A percentile compares a stretch with the other conserved stretches of the same genome.
Evolutionary conservation across 140 eudicot species (phyloP).

Genomic region (Bidens hawaiensis): DNA sequence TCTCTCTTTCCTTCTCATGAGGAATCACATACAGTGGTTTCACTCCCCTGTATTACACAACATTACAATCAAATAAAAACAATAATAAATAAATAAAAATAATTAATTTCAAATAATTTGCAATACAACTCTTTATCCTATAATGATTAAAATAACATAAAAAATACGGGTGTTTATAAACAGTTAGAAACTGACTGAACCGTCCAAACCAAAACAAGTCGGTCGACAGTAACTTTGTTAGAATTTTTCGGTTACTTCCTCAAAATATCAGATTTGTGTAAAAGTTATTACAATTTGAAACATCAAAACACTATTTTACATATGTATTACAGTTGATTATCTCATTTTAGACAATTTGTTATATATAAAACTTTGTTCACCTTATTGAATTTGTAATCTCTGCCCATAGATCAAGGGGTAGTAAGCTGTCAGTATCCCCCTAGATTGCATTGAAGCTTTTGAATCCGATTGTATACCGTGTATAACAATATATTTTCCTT

Average conservation of each 20-base stretch:
- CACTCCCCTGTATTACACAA: conserved; percentile 59
- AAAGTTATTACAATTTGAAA: neutral
- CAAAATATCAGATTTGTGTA: neutral
- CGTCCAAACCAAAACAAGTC: neutral
- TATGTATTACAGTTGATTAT: neutral
- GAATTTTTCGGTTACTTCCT: no score
- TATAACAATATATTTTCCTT: conserved; percentile 79
- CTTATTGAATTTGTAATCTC: conserved; percentile 61
- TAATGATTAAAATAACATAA: neutral
- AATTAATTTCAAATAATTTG: neutral
- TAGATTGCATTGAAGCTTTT: conserved; percentile 90
- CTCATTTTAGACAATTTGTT: neutral
- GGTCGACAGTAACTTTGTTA: no score
- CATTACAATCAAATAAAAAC: conserved; percentile 18
- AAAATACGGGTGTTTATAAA: neutral
- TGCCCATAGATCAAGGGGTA: conserved; percentile 68
- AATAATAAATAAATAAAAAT: neutral
- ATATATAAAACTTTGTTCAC: conserved; percentile 22
- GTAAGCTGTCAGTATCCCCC: conserved; percentile 86
- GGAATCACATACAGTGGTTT: conserved; percentile 86
- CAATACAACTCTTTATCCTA: neutral
- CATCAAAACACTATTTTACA: neutral
- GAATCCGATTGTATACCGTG: conserved; percentile 91
- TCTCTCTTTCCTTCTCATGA: conserved; percentile 85
- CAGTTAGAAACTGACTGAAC: neutral